Base-by-base conservation (phyloP, 2,329 filamentous ascomycete genomes). In the Neurospora sp. region DNA sequence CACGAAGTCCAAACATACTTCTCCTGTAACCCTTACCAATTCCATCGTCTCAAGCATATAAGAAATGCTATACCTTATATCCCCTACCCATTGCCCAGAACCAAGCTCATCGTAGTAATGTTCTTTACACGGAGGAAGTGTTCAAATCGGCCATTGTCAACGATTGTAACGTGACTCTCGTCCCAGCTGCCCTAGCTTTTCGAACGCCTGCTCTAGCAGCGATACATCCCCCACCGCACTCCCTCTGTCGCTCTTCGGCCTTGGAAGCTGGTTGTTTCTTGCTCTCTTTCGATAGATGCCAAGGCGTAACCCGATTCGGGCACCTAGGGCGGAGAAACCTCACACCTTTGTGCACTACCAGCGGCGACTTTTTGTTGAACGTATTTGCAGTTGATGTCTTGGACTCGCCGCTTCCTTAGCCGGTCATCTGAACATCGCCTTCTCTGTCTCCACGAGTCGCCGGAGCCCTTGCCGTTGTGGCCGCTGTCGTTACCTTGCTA, bases 401-500 rank as follows among this genome's bases (percentile, higher is more conserved):
- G 15, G 38, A 39, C 66, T 39, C 8, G 38, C 38, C 36, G 38
- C 23, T 39, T 41, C 38, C 66, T 41, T 67, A 40, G 38, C 38
- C 66, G 38, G 66, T 23, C 66, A 41, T 68, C 23, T 11, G 67
- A 52, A 33, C 28, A 46, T 28, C 40, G 23, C 52, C 52, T 62
- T 62, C 52, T 62, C 52, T 62, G 23, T 62, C 52, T 62, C 23
- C 28, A 36, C 15, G 67, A 33, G 52, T 39, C 67, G 23, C 15
- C 36, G 37, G 39, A 23, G 23, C 28, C 69, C 65, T 67, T 3
- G 41, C 41, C 37, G 67, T 62, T 19, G 37, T 19, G 4, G 19
- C 38, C 43, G 70, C 69, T 70, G 68, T 66, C 67, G 69, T 66
- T 11, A 23, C 46, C 12, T 57, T 62, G 66, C 19, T 41, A 67